phyloP scores from a whole-genome alignment of 768 basidiomycete genomes.

The Lentinula boryana region DNA sequence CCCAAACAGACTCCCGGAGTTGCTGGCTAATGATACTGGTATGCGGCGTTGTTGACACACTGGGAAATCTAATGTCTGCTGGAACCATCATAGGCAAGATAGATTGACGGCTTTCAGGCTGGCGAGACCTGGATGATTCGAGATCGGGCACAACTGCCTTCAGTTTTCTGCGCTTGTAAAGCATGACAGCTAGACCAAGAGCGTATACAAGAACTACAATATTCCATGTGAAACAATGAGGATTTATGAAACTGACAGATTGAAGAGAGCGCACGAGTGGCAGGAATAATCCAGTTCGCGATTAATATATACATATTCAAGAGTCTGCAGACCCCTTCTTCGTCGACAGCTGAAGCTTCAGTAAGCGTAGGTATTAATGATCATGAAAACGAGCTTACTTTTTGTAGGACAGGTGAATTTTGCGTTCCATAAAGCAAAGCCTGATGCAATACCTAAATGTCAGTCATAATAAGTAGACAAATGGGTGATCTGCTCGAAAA shows the following conservation, averaged over 20 bases:
- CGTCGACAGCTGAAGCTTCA: slow-evolving; percentile 26
- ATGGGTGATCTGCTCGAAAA: not conserved
- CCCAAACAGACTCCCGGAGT: not conserved
- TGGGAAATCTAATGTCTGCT: not conserved
- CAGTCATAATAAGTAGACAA: not conserved
- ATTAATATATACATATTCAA: slow-evolving; percentile 43
- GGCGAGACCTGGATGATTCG: slow-evolving; percentile 1
- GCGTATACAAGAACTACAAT: slow-evolving; percentile 33
- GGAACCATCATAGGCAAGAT: slow-evolving; percentile 11
- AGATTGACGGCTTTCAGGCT: slow-evolving; percentile 3
- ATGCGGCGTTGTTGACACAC: not conserved
- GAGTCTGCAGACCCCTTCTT: slow-evolving; percentile 39
- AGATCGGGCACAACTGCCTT: not conserved
- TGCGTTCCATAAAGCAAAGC: slow-evolving; percentile 37
- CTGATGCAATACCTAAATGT: slow-evolving; percentile 33
- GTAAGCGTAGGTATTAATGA: not conserved
- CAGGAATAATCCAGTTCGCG: slow-evolving; percentile 49
- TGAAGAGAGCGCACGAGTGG: slow-evolving; percentile 34
- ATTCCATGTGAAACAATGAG: not conserved
- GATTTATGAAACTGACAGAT: slow-evolving; percentile 4
- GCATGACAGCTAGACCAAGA: slow-evolving; percentile 29
- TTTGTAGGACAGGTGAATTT: slow-evolving; percentile 36
- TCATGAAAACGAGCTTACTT: slow-evolving; percentile 20
- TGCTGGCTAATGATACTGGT: not conserved
- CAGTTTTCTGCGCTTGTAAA: slow-evolving; percentile 15